Evolutionary conservation across 208 protist genomes (phyloP).

Genomic region (Wallacemonas sp.): DNA sequence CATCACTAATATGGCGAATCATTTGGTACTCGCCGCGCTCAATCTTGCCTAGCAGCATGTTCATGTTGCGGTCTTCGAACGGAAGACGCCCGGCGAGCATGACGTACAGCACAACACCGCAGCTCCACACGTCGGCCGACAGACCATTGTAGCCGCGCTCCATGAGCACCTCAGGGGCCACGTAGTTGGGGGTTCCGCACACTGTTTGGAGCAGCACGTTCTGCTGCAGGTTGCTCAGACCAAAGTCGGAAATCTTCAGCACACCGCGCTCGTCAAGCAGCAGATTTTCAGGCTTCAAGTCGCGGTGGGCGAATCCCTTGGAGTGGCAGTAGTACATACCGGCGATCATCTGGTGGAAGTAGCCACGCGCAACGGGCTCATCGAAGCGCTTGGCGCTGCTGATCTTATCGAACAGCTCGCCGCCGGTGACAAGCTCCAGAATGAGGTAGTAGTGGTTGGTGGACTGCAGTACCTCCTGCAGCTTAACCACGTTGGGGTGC

Average conservation of each 20-base stretch:
- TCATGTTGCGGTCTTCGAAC: conserved; percentile 92
- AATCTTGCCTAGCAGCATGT: conserved; percentile 92
- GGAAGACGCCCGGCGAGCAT: conserved; percentile 92
- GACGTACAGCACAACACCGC: conserved; percentile 96
- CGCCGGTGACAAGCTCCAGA: conserved; percentile 88
- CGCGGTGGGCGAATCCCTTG: conserved; percentile 86
- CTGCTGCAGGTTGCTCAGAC: conserved; percentile 85
- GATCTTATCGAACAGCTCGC: conserved; percentile 95
- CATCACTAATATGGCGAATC: conserved; percentile 71
- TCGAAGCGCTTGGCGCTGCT: conserved; percentile 76
- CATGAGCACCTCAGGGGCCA: conserved; percentile 93
- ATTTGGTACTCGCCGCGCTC: conserved; percentile 89
- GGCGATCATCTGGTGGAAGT: conserved; percentile 96
- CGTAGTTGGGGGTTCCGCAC: conserved; percentile 92
- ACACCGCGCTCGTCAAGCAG: conserved; percentile 71
- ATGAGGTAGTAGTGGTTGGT: conserved; percentile 90
- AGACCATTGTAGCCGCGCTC: conserved; percentile 92
- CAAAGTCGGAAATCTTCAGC: conserved; percentile 94
- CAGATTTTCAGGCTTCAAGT: conserved; percentile 93
- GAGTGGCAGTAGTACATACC: conserved; percentile 94
- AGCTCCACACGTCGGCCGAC: conserved; percentile 96
- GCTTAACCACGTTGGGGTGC: conserved; percentile 84
- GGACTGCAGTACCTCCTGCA: conserved; percentile 88
- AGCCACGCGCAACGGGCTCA: conserved; percentile 82
- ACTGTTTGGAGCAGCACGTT: conserved; percentile 83